Conservation (phyloP, 2,329 filamentous ascomycete species). For the Aureobasidium vineae region DNA sequence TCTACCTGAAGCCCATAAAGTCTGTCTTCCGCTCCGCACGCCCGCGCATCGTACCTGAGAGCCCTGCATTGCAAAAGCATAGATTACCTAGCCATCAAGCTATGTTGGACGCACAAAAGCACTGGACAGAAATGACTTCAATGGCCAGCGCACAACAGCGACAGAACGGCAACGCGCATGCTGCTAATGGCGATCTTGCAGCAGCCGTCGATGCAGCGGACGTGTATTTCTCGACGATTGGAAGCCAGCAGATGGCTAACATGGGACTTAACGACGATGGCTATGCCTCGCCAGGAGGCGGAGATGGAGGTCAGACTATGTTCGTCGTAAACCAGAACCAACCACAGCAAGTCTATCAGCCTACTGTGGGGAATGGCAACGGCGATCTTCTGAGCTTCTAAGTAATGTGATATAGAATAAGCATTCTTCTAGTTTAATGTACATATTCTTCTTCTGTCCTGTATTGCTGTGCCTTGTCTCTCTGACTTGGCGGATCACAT, state of each 20-base stretch:
- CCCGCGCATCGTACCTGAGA: slow-evolving; percentile 73
- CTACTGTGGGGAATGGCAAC: slow-evolving; percentile 56
- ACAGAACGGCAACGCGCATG: slow-evolving; percentile 31
- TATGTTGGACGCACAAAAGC: slow-evolving; percentile 38
- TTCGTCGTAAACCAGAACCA: slow-evolving; percentile 80
- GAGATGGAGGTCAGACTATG: slow-evolving; percentile 45
- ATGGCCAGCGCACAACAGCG: slow-evolving; percentile 27
- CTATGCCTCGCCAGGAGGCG: slow-evolving; percentile 32
- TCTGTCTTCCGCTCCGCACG: slow-evolving; percentile 92
- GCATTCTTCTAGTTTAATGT: slow-evolving; percentile 8
- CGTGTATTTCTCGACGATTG: slow-evolving; percentile 81
- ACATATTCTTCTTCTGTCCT: neutral
- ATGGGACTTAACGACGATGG: slow-evolving; percentile 62
- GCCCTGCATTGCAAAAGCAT: slow-evolving; percentile 78
- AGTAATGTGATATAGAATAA: slow-evolving; percentile 4
- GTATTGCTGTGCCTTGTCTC: neutral
- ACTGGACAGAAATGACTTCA: slow-evolving; percentile 19
- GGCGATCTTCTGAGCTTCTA: slow-evolving; percentile 41
- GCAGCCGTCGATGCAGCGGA: slow-evolving; percentile 82
- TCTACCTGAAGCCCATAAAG: slow-evolving; percentile 96
- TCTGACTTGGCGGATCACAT: neutral
- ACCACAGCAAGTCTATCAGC: slow-evolving; percentile 72
- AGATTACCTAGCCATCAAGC: slow-evolving; percentile 59
- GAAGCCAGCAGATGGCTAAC: slow-evolving; percentile 68
- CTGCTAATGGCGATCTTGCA: slow-evolving; percentile 53